These are phyloP conservation scores for Poronia punctata DNA, from an alignment of 495 filamentous ascomycete species.

Conservation along the genomic window DNA sequence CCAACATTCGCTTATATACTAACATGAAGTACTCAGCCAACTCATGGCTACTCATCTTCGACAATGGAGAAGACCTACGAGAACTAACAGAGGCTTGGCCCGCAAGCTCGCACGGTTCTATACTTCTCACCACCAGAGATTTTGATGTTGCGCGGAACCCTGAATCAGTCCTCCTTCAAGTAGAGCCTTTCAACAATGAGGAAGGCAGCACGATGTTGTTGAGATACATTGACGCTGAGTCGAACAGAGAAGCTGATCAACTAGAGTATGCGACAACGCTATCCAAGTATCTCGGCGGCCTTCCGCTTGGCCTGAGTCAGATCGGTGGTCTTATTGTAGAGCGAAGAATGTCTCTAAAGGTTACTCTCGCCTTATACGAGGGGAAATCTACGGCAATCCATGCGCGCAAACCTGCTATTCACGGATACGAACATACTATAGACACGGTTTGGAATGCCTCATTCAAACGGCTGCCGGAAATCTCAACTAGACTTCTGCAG, in stretches of 20 bases:
- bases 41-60: conserved; percentile 11
- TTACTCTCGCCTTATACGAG: conserved; percentile 23
- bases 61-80: conserved; percentile 17
- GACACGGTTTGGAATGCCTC: conserved; percentile 20
- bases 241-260: background rate
- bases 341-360: conserved; percentile 11
- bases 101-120: conserved; percentile 9
- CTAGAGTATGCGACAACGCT: conserved; percentile 5
- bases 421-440: conserved; percentile 20
- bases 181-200: conserved; percentile 13
- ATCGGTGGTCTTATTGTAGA: conserved; percentile 21
- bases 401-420: conserved; percentile 12
- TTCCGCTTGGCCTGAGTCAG: conserved; percentile 22
- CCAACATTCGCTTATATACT: background rate
- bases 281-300: conserved; percentile 16
- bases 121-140: conserved; percentile 14
- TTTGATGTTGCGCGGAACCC: conserved; percentile 11
- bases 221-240: conserved; percentile 11
- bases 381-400: conserved; percentile 21
- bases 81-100: conserved; percentile 13
- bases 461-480: conserved; percentile 7
- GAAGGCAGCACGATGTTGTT: conserved; percentile 10
- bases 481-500: conserved; percentile 10
- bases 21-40: conserved; percentile 2
- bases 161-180: conserved; percentile 2